Base-by-base conservation (phyloP, 495 filamentous ascomycete species). In the Daldinia grandis region DNA sequence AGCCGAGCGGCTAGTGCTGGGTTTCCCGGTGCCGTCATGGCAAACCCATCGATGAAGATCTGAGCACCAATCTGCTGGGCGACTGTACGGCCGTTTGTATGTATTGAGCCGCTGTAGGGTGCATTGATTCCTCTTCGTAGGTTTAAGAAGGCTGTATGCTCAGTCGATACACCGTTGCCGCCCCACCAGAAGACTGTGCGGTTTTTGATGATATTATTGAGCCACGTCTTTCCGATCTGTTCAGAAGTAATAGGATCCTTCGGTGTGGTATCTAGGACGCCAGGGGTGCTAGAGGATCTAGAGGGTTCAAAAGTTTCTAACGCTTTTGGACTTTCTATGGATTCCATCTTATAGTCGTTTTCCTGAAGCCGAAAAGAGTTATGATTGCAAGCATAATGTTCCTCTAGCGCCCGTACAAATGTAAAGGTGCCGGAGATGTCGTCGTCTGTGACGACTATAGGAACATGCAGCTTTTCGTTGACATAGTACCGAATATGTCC, bases 151-250 rank as follows among this genome's bases (percentile, higher is more conserved):
- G 77, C 77, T 30, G 77, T 79, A 31, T 79, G 77, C 53, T 79
- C 77, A 2, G 77, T 78, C 5, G 74, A 75, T 17, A 78, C 54
- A n/a, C 77, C 77, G 31, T 72, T 62, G 40, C 77, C 77, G 24
- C 77, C 77, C 77, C 77, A 79, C 76, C 75, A 78, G 35, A 79
- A 76, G 15, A 78, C 58, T 8, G 76, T 69, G 9, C 63, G 69
- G n/a, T 54, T 12, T 25, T 74, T 66, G 38, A 79, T 73, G 1
- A 74, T 55, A n/a, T 71, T 70, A 37, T 79, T 78, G 4, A 78
- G 62, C 77, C 77, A 79, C 0, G 77, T 79, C 54, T 70, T 73
- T 21, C 75, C 76, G 35, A 78, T 64, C n/a, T 64, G 44, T 42
- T 73, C 74, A 0, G 74, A 30, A 0, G 64, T 44, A 28, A 76